Percentiles rank a stretch among this genome's conserved stretches.
Evolutionary conservation across 257 asterid genomes (phyloP).

Genomic region (Penstemon davidsonii): DNA sequence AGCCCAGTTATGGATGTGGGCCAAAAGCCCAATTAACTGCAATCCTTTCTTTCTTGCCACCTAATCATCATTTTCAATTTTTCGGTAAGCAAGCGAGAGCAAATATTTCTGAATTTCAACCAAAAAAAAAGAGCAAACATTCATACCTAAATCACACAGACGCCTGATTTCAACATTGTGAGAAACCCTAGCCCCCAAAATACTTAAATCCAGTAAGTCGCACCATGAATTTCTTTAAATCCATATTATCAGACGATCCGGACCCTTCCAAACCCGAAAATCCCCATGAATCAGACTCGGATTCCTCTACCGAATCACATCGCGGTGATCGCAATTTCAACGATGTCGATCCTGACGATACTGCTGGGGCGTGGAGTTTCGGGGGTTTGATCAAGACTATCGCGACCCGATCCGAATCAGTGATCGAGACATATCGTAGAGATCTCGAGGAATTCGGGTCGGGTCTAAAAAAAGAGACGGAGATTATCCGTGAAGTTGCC

Average conservation of each 20-base stretch:
- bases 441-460: conserved; percentile 81
- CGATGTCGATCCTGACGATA: conserved; percentile 28
- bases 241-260: conserved; percentile 73
- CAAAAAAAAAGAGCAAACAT: too few relatives aligned
- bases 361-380: conserved; percentile 59
- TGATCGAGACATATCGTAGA: conserved; percentile 69
- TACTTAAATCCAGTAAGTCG: conserved; percentile 3
- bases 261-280: conserved; percentile 44
- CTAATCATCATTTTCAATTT: too few relatives aligned
- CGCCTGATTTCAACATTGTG: too few relatives aligned
- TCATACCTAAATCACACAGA: too few relatives aligned
- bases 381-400: conserved; percentile 63
- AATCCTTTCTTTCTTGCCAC: too few relatives aligned
- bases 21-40: too few relatives aligned
- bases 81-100: too few relatives aligned
- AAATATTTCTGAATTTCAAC: too few relatives aligned
- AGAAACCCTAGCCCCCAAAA: conserved; percentile 23
- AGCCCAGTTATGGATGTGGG: too few relatives aligned
- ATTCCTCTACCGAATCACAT: conserved; percentile 24
- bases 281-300: conserved; percentile 34
- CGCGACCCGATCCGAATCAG: conserved; percentile 71
- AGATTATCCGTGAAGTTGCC: conserved; percentile 71
- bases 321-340: conserved; percentile 14
- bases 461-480: conserved; percentile 77
- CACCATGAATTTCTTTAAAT: conserved; percentile 80